Percentiles rank a stretch among this genome's conserved stretches.
These are phyloP conservation scores for Pseudogymnoascus sp. DNA, from an alignment of 2,329 filamentous ascomycete species.

Conservation along the genomic window DNA sequence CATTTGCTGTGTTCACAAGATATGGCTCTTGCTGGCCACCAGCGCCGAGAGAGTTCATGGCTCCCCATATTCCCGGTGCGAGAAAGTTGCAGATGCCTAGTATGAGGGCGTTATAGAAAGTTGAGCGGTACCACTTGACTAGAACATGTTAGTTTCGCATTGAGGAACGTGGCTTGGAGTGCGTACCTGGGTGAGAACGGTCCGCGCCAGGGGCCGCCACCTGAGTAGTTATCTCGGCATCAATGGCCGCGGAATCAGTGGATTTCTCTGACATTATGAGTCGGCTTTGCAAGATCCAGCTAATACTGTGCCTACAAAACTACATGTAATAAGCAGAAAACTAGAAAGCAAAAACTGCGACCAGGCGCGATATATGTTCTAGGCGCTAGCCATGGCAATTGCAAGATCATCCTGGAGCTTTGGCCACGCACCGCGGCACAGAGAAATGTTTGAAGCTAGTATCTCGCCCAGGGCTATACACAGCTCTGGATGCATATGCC, in stretches of 20 bases:
- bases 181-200: not conserved
- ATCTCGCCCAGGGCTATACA: not conserved
- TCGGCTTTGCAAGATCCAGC: not conserved
- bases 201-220: not conserved
- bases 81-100: slow-evolving; percentile 63
- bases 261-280: slow-evolving; percentile 2
- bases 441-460: not conserved
- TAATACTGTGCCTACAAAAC: not conserved
- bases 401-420: not conserved
- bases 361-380: not conserved
- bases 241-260: not conserved
- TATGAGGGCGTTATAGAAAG: slow-evolving; percentile 64
- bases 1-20: slow-evolving; percentile 60
- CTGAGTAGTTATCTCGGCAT: not conserved
- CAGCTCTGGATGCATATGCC: not conserved
- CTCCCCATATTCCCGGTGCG: slow-evolving; percentile 63
- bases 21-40: slow-evolving; percentile 57
- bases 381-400: not conserved
- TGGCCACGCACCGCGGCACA: not conserved
- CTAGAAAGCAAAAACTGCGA: not conserved
- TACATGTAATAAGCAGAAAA: not conserved
- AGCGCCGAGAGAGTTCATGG: slow-evolving; percentile 65
- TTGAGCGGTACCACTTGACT: slow-evolving; percentile 58
- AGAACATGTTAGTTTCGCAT: not conserved
- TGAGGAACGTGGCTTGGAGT: slow-evolving; percentile 32